phyloP scores from a whole-genome alignment of 768 basidiomycete genomes.

The Rubroboletus satanas region DNA sequence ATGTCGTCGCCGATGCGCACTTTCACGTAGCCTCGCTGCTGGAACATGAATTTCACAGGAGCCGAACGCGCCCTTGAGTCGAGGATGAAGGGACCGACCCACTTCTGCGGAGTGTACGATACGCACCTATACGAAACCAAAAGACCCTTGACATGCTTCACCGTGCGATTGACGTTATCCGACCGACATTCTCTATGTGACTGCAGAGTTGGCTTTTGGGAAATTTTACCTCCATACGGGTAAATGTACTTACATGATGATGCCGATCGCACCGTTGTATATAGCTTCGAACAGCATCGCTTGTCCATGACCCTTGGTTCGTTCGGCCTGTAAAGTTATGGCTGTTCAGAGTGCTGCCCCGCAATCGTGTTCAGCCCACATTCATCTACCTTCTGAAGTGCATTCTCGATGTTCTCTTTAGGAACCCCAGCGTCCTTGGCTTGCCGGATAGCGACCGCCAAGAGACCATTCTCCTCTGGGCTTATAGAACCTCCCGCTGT shows the following conservation, averaged over 20 bases:
- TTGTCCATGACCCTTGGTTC: conserved; percentile 47
- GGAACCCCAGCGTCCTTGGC: conserved; percentile 59
- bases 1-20: conserved; percentile 38
- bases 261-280: conserved; percentile 52
- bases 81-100: background rate
- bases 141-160: conserved; percentile 52
- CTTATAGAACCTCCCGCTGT: conserved; percentile 56
- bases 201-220: conserved; percentile 17
- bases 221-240: background rate
- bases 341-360: background rate
- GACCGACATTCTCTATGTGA: conserved; percentile 52
- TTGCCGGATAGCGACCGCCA: conserved; percentile 53
- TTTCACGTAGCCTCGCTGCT: conserved; percentile 49
- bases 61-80: conserved; percentile 53
- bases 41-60: conserved; percentile 65
- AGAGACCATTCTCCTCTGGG: conserved; percentile 49
- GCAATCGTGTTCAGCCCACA: background rate
- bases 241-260: conserved; percentile 52
- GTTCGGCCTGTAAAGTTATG: conserved; percentile 37
- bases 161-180: conserved; percentile 62
- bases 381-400: conserved; percentile 48
- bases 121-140: conserved; percentile 47
- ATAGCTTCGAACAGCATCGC: conserved; percentile 59
- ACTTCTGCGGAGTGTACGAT: background rate
- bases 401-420: conserved; percentile 64